A percentile compares a stretch with the other conserved stretches of the same genome.
Evolutionary conservation across 106 monocot genomes (phyloP).

Genomic region (Phalaenopsis equestris): DNA sequence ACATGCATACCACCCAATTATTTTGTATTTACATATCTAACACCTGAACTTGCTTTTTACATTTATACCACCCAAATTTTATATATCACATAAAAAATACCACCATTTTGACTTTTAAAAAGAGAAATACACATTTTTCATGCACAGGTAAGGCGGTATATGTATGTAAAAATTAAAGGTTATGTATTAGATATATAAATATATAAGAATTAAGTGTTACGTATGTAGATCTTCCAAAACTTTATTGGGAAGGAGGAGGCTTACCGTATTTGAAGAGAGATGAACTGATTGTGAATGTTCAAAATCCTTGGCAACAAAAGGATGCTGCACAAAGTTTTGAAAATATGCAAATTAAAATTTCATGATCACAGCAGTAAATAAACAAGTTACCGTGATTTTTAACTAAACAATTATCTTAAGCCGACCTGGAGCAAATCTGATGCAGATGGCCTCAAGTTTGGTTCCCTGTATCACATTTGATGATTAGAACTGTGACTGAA

Average conservation of each 20-base stretch:
- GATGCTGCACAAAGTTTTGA: slow-evolving; percentile 34
- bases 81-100: no score
- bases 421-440: slow-evolving; percentile 55
- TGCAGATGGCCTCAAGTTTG: slow-evolving; percentile 53
- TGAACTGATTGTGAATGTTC: slow-evolving; percentile 19
- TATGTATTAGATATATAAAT: no score
- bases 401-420: not conserved
- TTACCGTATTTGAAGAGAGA: slow-evolving; percentile 23
- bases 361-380: not conserved
- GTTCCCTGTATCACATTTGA: slow-evolving; percentile 42
- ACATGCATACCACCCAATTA: no score
- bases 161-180: no score
- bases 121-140: no score
- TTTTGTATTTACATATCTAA: no score
- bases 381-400: not conserved
- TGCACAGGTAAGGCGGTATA: no score
- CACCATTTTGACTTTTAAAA: no score
- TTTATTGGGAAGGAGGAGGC: not conserved
- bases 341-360: not conserved
- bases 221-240: not conserved
- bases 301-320: slow-evolving; percentile 46
- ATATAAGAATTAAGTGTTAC: not conserved
- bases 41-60: no score
- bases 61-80: no score
- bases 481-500: not conserved